Evolutionary conservation across 164 flowering plant species (phyloP), one percentile per base, ranked within the genome.

Genomic region (Vitis rupestris): DNA sequence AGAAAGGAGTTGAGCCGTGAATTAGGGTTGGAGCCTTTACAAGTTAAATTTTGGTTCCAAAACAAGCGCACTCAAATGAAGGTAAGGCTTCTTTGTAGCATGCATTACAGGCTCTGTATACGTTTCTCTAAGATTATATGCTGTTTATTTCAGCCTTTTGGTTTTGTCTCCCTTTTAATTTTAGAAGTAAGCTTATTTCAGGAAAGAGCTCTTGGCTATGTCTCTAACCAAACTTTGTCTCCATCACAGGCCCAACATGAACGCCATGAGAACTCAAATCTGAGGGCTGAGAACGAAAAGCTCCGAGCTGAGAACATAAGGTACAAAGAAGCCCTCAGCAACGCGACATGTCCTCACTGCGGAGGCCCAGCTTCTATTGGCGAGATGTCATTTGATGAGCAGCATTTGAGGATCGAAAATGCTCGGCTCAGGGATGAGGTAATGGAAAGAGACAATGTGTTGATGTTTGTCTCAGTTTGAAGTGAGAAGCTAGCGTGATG

Each of bases 11-110:
- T 94, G 19, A 82, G 97, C 67, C 87, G 94, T 14, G 85, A 89
- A 60, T 71, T 94, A 67, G 88, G 85, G 65, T 73, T 94, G 17
- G 96, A 87, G 75, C 98, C 97, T 61, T 72, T 91, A 48, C 98
- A 94, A 76, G 82, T 94, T 65, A 94, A 94, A 52, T 94, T 94
- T 80, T 94, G 98, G 98, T 94, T 94, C 79, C 97, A 94, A 79
- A 94, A 94, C 79, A 94, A 92, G 75, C 90, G 98, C 54, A 94
- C 98, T 27, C 97, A 94, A 76, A 89, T 90, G 88, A 94, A 94
- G 98, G 98, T 93, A 81, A 37, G 44, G 44, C 44, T 37, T 37
- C 7, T 37, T 37, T 37, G 6, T 3, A 37, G 44, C 44, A 37
- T 37, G 44, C 44, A 37, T 37, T 37, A 37, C 44, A 37, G 44